These are phyloP conservation scores for Shiraia sp. DNA, from an alignment of 2,329 filamentous ascomycete genomes.

Conservation along the genomic window DNA sequence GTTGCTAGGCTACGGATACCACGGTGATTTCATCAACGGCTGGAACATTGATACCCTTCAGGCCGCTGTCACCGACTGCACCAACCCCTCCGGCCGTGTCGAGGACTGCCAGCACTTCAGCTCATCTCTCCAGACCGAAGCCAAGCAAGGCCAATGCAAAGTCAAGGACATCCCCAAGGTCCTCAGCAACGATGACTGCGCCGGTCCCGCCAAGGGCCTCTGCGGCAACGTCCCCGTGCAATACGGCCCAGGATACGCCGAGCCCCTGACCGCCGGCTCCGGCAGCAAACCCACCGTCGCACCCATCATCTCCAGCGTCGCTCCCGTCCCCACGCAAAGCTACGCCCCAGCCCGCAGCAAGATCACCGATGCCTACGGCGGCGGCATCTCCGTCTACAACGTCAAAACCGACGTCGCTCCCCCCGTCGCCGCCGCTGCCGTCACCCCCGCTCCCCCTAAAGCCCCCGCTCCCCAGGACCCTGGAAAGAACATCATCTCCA, in stretches of 20 bases:
- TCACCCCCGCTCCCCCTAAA: conserved; percentile 21
- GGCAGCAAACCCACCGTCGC: conserved; percentile 25
- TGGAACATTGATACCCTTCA: conserved; percentile 71
- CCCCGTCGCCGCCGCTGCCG: conserved; percentile 6
- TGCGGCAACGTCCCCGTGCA: conserved; percentile 66
- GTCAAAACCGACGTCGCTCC: conserved; percentile 18
- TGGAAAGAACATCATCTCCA: conserved; percentile 37
- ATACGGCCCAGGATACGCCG: conserved; percentile 49
- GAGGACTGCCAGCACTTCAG: conserved; percentile 74
- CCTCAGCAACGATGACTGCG: conserved; percentile 64
- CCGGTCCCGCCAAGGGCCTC: conserved; percentile 60
- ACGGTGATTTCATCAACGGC: conserved; percentile 72
- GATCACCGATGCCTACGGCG: too few relatives aligned
- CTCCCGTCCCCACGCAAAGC: conserved; percentile 38
- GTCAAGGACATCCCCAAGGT: conserved; percentile 60
- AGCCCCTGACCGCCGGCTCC: conserved; percentile 24
- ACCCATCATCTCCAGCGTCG: conserved; percentile 19
- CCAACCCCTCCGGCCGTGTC: conserved; percentile 68
- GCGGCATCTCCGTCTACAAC: conserved; percentile 39
- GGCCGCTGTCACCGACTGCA: conserved; percentile 73
- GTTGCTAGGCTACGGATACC: conserved; percentile 66
- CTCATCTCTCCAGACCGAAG: conserved; percentile 59
- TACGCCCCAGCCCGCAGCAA: conserved; percentile 36
- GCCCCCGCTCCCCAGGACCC: conserved; percentile 6
- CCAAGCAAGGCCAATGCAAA: conserved; percentile 61